Evolutionary conservation across 192 early-diverging fungal species (phyloP).

Genomic region (Coemansia sp.): DNA sequence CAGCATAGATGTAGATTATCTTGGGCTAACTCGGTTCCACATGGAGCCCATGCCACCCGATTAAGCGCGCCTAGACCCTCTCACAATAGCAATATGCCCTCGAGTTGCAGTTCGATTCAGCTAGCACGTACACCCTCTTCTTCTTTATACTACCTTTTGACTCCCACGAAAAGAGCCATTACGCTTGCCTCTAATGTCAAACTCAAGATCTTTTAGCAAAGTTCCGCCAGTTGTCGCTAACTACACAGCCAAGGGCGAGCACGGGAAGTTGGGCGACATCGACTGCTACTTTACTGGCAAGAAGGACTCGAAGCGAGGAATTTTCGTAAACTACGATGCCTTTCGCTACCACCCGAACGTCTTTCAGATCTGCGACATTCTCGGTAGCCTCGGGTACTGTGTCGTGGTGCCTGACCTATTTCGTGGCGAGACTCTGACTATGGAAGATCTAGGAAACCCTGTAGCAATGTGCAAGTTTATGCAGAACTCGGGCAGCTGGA

Average conservation of each 20-base stretch:
- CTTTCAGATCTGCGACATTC: constrained; percentile 63
- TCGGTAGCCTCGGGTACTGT: constrained; percentile 54
- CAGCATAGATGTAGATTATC: too few species aligned
- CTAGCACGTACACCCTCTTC: too few species aligned
- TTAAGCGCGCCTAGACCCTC: too few species aligned
- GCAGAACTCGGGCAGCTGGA: constrained; percentile 30
- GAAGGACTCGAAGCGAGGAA: constrained; percentile 55
- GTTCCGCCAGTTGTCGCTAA: constrained; percentile 50
- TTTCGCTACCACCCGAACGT: constrained; percentile 64
- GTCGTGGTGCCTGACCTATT: constrained; percentile 69
- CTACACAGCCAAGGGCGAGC: constrained; percentile 49
- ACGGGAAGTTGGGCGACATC: constrained; percentile 24
- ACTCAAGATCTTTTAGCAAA: constrained; percentile 52
- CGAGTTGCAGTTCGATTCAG: too few species aligned
- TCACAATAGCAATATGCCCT: too few species aligned
- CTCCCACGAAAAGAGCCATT: neutral
- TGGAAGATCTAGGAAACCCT: constrained; percentile 42
- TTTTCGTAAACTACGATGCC: constrained; percentile 69
- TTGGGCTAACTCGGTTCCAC: too few species aligned
- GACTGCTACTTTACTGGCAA: constrained; percentile 46
- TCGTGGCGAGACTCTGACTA: constrained; percentile 42
- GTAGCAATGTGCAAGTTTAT: constrained; percentile 43
- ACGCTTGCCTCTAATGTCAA: constrained; percentile 29
- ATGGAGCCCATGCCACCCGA: too few species aligned
- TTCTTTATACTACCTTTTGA: neutral